Conservation (phyloP, 306 rosid species). For the Acmispon strigosus region DNA sequence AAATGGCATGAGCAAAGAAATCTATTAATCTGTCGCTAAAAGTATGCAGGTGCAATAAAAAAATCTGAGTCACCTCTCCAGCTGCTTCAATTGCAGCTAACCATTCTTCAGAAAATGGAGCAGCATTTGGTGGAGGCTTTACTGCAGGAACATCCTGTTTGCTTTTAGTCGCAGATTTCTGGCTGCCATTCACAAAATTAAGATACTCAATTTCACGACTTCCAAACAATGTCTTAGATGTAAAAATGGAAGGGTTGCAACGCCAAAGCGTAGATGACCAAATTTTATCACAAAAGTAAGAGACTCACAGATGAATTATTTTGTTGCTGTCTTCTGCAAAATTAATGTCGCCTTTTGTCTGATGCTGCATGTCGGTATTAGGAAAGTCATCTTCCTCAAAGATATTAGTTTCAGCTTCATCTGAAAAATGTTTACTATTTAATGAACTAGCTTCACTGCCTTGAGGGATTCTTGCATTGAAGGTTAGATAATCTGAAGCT, state of each 20-base stretch:
- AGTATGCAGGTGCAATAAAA: not conserved
- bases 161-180: constrained; percentile 24
- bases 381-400: constrained; percentile 14
- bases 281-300: constrained; percentile 1
- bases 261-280: not conserved
- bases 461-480: constrained; percentile 9
- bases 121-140: constrained; percentile 53
- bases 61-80: constrained; percentile 65
- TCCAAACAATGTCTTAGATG: not conserved
- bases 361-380: constrained; percentile 18
- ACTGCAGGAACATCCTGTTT: constrained; percentile 33
- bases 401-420: constrained; percentile 29
- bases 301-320: constrained; percentile 42
- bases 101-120: constrained; percentile 95
- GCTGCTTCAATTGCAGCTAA: constrained; percentile 92
- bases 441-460: constrained; percentile 18
- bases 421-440: constrained; percentile 13
- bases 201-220: not conserved
- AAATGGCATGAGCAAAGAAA: not conserved
- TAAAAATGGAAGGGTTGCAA: not conserved
- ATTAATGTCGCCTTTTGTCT: not conserved
- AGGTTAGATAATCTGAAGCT: constrained; percentile 18
- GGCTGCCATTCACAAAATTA: constrained; percentile 35
- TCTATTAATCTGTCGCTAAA: not conserved
- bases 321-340: constrained; percentile 23